Conservation (phyloP, 164 flowering plant genomes). For the Stephania japonica region DNA sequence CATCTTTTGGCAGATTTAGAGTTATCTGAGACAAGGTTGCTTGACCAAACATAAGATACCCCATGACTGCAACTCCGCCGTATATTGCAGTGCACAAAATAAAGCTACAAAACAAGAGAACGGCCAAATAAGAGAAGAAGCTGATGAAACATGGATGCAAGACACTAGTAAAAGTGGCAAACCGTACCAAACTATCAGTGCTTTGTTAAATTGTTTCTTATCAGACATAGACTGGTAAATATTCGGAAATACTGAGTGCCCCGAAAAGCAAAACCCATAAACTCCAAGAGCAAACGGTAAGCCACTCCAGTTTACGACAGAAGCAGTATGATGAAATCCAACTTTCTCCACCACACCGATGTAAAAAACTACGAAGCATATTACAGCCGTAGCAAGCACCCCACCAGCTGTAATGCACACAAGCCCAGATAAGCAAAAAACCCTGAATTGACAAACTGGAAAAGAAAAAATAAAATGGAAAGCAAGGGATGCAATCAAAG, state of each 20-base stretch:
- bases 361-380: conserved; percentile 44
- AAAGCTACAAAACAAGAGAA: conserved; percentile 48
- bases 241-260: conserved; percentile 86
- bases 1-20: conserved; percentile 61
- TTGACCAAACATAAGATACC: conserved; percentile 83
- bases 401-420: conserved; percentile 68
- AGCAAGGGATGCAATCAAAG: conserved; percentile 2
- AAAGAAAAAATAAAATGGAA: not conserved
- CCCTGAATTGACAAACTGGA: not conserved
- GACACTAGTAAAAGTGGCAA: not conserved
- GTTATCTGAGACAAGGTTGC: conserved; percentile 78
- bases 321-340: conserved; percentile 63
- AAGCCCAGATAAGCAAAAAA: not conserved
- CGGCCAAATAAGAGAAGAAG: not conserved
- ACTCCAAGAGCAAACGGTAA: conserved; percentile 84
- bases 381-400: conserved; percentile 62
- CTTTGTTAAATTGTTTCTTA: conserved; percentile 55
- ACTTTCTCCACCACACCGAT: conserved; percentile 52
- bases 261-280: conserved; percentile 83
- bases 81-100: conserved; percentile 53
- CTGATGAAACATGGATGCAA: not conserved
- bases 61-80: conserved; percentile 71
- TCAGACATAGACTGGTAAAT: conserved; percentile 94
- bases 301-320: conserved; percentile 57
- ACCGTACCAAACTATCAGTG: conserved; percentile 52